phyloP scores from a whole-genome alignment of 2,329 filamentous ascomycete genomes.

The Fusarium miscanthi region DNA sequence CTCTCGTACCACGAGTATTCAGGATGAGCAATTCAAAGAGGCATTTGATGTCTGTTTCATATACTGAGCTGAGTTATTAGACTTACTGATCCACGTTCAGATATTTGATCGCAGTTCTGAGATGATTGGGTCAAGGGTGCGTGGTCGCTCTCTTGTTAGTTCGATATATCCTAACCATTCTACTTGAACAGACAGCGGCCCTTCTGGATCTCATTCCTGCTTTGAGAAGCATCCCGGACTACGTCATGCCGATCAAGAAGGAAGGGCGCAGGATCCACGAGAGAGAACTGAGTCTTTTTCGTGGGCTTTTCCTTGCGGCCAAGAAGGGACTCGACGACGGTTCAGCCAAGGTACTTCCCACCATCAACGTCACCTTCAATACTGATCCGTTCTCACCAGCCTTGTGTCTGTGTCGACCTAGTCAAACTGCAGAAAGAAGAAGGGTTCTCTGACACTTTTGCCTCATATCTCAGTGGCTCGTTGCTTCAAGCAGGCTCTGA shows the following conservation, averaged over 20 bases:
- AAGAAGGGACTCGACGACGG: not conserved
- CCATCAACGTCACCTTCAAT: fast-evolving
- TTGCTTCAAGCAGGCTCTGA: not conserved
- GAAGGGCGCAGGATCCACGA: not conserved
- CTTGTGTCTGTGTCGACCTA: not conserved
- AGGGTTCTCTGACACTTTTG: not conserved
- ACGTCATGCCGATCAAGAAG: not conserved
- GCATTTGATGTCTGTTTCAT: fast-evolving
- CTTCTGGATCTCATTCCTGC: not conserved
- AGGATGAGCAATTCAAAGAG: not conserved
- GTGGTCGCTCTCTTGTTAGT: not conserved
- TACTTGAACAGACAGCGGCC: not conserved
- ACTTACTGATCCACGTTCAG: fast-evolving
- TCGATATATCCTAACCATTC: not conserved
- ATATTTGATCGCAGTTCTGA: not conserved
- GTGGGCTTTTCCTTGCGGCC: not conserved
- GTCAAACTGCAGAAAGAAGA: not conserved
- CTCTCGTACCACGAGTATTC: not conserved
- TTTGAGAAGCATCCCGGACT: fast-evolving
- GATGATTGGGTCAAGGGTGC: not conserved
- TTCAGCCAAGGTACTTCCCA: not conserved
- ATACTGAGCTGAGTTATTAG: fast-evolving
- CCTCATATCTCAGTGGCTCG: not conserved
- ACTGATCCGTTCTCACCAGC: fast-evolving
- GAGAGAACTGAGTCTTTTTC: not conserved